Conservation (phyloP, 1,284 basidiomycete species). For the Kwoniella shivajii region DNA sequence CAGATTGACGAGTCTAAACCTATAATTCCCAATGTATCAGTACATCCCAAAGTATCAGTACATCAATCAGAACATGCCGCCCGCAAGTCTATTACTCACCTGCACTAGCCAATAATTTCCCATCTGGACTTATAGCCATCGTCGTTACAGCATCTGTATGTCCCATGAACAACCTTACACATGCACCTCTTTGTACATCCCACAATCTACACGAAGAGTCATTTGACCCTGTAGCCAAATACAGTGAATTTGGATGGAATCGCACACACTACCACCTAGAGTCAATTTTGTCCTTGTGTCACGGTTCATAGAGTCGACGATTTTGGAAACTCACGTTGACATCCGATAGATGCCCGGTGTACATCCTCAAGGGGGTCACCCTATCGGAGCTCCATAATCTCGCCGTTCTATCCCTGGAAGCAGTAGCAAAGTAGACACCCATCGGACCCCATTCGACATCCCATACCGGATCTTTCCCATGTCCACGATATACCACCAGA, state of each 20-base stretch:
- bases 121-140: slow-evolving; percentile 89
- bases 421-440: slow-evolving; percentile 98
- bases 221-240: slow-evolving; percentile 94
- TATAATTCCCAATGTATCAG: slow-evolving; percentile 48
- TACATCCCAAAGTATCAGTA: background rate
- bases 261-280: slow-evolving; percentile 70
- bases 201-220: slow-evolving; percentile 95
- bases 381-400: slow-evolving; percentile 95
- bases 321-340: slow-evolving; percentile 75
- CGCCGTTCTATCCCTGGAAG: slow-evolving; percentile 89
- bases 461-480: slow-evolving; percentile 93
- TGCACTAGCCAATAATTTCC: slow-evolving; percentile 87
- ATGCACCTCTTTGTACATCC: slow-evolving; percentile 96
- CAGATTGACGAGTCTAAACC: slow-evolving; percentile 92
- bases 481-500: slow-evolving; percentile 90
- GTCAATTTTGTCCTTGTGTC: background rate
- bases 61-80: too few species aligned
- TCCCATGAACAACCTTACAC: slow-evolving; percentile 92
- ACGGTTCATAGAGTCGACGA: background rate
- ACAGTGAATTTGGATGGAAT: slow-evolving; percentile 97
- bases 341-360: slow-evolving; percentile 94
- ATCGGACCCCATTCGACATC: slow-evolving; percentile 97
- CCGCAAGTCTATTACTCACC: slow-evolving; percentile 61
- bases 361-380: slow-evolving; percentile 82
- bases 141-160: slow-evolving; percentile 89